Evolutionary conservation across 805 yeast species (phyloP).

Genomic region (Deakozyma indianensis): DNA sequence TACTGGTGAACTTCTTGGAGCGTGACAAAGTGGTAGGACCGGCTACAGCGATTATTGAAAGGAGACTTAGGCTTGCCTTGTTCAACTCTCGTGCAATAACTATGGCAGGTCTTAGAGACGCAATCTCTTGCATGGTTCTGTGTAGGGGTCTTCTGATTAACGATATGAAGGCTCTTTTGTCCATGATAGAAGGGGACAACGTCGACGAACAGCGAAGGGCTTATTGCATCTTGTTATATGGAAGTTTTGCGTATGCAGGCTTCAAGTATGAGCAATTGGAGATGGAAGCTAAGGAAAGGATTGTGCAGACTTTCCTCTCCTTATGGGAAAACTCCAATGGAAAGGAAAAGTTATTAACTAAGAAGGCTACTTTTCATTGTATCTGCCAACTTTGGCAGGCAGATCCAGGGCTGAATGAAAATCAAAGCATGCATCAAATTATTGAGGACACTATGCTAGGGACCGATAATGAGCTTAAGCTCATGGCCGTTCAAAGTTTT

Average conservation of each 20-base stretch:
- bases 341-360: not conserved
- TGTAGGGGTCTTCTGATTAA: not conserved
- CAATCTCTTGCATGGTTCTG: not conserved
- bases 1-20: not conserved
- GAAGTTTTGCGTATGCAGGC: not conserved
- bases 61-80: not conserved
- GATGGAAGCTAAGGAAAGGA: not conserved
- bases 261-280: not conserved
- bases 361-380: too few species aligned
- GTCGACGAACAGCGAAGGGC: too few species aligned
- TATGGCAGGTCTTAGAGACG: not conserved
- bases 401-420: not conserved
- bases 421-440: not conserved
- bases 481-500: not conserved
- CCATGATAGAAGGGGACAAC: too few species aligned
- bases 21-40: not conserved
- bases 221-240: not conserved
- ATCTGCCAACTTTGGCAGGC: not conserved
- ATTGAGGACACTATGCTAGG: not conserved
- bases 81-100: not conserved
- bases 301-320: not conserved
- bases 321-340: not conserved
- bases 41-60: not conserved
- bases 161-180: not conserved
- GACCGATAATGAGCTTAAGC: not conserved